Evolutionary conservation across 192 early-diverging fungal species (phyloP).

Genomic region (Mortierella alpina): DNA sequence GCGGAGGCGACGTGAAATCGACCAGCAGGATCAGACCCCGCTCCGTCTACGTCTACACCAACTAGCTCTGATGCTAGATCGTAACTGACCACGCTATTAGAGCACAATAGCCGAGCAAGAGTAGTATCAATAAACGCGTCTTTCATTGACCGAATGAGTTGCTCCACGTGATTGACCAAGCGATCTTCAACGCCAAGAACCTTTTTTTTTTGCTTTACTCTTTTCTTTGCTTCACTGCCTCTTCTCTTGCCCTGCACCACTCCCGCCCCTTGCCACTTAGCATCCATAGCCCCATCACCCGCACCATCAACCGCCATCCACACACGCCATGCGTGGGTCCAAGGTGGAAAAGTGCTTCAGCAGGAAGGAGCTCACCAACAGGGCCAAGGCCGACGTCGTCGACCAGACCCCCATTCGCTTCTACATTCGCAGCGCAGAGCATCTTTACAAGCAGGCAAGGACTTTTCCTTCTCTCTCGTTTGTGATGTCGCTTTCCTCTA

Average conservation of each 20-base stretch:
- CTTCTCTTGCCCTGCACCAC: neutral
- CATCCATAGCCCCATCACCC: neutral
- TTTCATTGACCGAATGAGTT: too few species aligned
- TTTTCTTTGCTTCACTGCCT: too few species aligned
- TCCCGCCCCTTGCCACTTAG: neutral
- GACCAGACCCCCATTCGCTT: conserved; percentile 54
- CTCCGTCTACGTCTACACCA: conserved; percentile 17
- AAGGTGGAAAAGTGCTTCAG: conserved; percentile 41
- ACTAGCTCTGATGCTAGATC: neutral
- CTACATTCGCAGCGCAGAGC: conserved; percentile 61
- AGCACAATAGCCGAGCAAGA: neutral
- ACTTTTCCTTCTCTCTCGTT: neutral
- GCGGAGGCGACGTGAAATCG: conserved; percentile 8
- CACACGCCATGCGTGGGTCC: conserved; percentile 26
- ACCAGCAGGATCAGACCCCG: conserved; percentile 12
- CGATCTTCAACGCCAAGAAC: neutral
- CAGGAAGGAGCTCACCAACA: conserved; percentile 41
- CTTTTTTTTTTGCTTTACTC: neutral
- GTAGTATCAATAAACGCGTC: too few species aligned
- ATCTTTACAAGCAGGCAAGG: conserved; percentile 57
- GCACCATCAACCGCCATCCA: neutral
- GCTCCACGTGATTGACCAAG: neutral
- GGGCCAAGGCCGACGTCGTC: conserved; percentile 36
- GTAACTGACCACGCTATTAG: neutral
- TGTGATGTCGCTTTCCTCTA: neutral